A percentile compares a stretch with the other conserved stretches of the same genome.
These are phyloP conservation scores for Terfezia boudieri DNA, from an alignment of 495 filamentous ascomycete genomes.

Conservation along the genomic window DNA sequence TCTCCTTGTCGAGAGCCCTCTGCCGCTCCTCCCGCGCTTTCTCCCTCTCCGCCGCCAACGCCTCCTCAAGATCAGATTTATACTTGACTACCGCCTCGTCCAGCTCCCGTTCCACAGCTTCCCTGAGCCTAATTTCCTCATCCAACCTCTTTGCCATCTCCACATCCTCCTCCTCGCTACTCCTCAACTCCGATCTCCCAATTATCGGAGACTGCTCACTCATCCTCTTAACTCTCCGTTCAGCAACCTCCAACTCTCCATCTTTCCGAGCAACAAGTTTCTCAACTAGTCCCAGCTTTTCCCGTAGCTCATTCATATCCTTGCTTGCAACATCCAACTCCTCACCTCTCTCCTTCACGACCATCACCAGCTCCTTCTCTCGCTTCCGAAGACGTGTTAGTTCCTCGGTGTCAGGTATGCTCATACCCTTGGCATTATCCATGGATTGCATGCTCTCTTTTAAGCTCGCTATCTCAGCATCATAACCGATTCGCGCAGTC, in stretches of 20 bases:
- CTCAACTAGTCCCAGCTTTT: conserved; percentile 8
- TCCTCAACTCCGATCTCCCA: background rate
- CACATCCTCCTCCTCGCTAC: conserved; percentile 9
- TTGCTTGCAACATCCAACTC: conserved; percentile 12
- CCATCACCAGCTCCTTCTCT: conserved; percentile 6
- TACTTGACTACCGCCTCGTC: conserved; percentile 4
- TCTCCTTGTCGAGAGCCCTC: conserved; percentile 1
- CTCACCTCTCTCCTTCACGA: conserved; percentile 13
- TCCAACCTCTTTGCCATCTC: background rate
- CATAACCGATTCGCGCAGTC: conserved; percentile 1
- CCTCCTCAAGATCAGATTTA: conserved; percentile 2
- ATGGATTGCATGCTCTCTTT: conserved; percentile 1
- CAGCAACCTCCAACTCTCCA: background rate
- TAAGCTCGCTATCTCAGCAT: conserved; percentile 4
- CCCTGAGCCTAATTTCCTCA: background rate
- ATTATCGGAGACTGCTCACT: background rate
- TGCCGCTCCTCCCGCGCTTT: background rate
- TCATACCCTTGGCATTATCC: background rate
- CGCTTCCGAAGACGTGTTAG: conserved; percentile 1
- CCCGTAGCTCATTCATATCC: conserved; percentile 6
- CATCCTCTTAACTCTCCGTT: background rate
- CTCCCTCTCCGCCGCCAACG: background rate
- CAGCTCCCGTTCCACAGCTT: conserved; percentile 2
- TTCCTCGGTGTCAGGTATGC: background rate
- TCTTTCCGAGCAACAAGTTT: conserved; percentile 5